Conservation (phyloP, 306 rosid species). For the Medicago truncatula region MtrunA17r5.0-ANR NC_053045.1:59221001-59221500, state of each 20-base stretch:
- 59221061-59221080: neutral
- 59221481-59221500: too few relatives aligned
- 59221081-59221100: neutral
- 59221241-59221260: conserved; percentile 26
- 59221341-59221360: conserved; percentile 18
- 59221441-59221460: neutral
- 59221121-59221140: too few relatives aligned
- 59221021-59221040: neutral
- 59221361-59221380: conserved; percentile 19
- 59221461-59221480: too few relatives aligned
- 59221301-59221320: conserved; percentile 20
- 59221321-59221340: neutral
- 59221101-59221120: neutral
- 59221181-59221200: conserved; percentile 24
- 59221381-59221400: conserved; percentile 10
- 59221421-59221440: neutral
- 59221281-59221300: neutral
- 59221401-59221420: neutral
- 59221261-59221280: conserved; percentile 2
- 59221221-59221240: conserved; percentile 17
- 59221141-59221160: too few relatives aligned
- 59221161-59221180: neutral
- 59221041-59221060: neutral
- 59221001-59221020: neutral
- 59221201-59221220: conserved; percentile 14